These are phyloP conservation scores for Fusarium subtropicale DNA, from an alignment of 2,329 filamentous ascomycete genomes.

Conservation along the genomic window DNA sequence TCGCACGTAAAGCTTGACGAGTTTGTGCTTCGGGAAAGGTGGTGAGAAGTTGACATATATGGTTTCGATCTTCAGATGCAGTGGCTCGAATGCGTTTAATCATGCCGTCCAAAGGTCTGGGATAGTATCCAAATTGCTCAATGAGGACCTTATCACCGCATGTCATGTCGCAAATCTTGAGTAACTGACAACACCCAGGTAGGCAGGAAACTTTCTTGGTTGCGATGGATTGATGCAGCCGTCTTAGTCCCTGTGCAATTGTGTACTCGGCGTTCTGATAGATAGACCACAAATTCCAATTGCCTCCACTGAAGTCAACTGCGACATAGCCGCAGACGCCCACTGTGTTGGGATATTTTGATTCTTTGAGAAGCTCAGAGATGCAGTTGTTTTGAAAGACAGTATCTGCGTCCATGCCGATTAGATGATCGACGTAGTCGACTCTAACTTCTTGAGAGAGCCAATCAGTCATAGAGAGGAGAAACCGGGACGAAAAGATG, in stretches of 20 bases:
- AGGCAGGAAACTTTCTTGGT: constrained; percentile 45
- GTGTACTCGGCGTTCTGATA: constrained; percentile 46
- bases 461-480: constrained; percentile 50
- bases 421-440: constrained; percentile 51
- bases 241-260: constrained; percentile 44
- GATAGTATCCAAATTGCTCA: constrained; percentile 43
- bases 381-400: constrained; percentile 55
- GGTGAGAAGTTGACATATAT: constrained; percentile 44
- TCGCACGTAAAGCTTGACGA: constrained; percentile 55
- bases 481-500: constrained; percentile 54
- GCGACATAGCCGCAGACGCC: constrained; percentile 57
- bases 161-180: constrained; percentile 42
- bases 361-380: constrained; percentile 51
- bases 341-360: constrained; percentile 53
- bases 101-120: constrained; percentile 38
- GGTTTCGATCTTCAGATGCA: constrained; percentile 43
- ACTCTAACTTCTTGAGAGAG: constrained; percentile 48
- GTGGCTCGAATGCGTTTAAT: constrained; percentile 44
- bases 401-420: constrained; percentile 58
- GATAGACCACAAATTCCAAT: constrained; percentile 45
- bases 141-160: constrained; percentile 41
- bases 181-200: constrained; percentile 42
- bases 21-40: constrained; percentile 53
- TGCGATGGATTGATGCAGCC: constrained; percentile 43
- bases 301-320: constrained; percentile 41